Evolutionary conservation across 163 green algal genomes (phyloP).

Genomic region (Scenedesmus sp.): DNA sequence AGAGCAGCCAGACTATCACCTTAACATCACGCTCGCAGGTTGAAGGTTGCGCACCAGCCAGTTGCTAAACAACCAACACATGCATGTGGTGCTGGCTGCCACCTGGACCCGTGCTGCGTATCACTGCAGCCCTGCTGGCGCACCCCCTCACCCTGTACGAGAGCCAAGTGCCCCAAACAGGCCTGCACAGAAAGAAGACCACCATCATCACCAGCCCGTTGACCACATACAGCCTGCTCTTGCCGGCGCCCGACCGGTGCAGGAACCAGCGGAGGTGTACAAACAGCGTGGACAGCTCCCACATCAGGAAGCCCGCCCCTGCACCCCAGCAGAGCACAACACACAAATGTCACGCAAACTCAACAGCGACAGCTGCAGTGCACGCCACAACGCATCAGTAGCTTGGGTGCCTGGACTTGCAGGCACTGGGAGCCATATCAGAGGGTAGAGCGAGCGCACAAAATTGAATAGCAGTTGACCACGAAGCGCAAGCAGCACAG

Average conservation of each 20-base stretch:
- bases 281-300: conserved; percentile 74
- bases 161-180: conserved; percentile 62
- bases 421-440: neutral
- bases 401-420: too few species aligned
- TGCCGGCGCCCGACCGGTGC: conserved; percentile 50
- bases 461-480: neutral
- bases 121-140: neutral
- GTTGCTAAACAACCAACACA: too few species aligned
- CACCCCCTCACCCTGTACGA: conserved; percentile 43
- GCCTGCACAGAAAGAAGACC: conserved; percentile 72
- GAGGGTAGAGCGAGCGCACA: neutral
- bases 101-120: neutral
- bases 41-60: too few species aligned
- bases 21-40: too few species aligned
- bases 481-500: neutral
- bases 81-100: too few species aligned
- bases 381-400: neutral
- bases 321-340: conserved; percentile 4
- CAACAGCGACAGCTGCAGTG: neutral
- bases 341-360: too few species aligned
- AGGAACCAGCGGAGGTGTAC: conserved; percentile 75
- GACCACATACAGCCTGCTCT: conserved; percentile 61
- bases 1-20: too few species aligned
- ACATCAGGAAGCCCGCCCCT: conserved; percentile 75
- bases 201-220: conserved; percentile 68